Evolutionary conservation across 352 stramenopile species (phyloP), one percentile per base, ranked within the genome.

Genomic region (Phytophthora citrophthora): DNA sequence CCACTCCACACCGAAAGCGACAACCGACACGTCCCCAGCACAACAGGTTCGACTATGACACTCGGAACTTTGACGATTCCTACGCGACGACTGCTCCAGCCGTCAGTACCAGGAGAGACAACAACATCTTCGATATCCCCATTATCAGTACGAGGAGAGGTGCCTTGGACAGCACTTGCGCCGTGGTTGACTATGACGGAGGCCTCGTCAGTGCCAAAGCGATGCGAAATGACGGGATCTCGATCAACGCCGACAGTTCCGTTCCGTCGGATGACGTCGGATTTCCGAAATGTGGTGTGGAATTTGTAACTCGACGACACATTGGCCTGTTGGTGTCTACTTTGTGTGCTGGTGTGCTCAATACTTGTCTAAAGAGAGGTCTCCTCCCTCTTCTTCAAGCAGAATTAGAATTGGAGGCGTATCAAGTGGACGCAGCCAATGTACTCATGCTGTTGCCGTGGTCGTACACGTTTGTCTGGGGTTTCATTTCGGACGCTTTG

Each of bases 401-500:
- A 5, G 77, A 86, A 44, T 51, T 86, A 16, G 53, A 61, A 18
- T 56, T 86, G 29, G 44, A 68, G 34, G 48, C 32, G 15, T 63
- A 74, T 24, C 77, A 86, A 41, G 60, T 53, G 9, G 70, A 81
- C 18, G 65, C 77, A 15, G 72, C 74, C 0, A 50, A 64, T 23
- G 59, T 75, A 26, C 55, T 86, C 11, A 72, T 83, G 40, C 51
- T 77, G 31, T 41, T 83, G 26, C 74, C 77, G 7, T 87, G 77
- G 77, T 81, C 73, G 29, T 81, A 73, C 56, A 83, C 54, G 45
- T 85, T 84, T 18, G 32, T 83, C 1, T 61, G 76, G 41, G 77
- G 80, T 16, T 88, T 89, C 43, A 49, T 86, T 38, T 88, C 82
- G 1, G 82, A 91, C 56, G 55, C 68, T 7, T 40, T 85, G 10